Percentiles rank a stretch among this genome's conserved stretches.
These are phyloP conservation scores for Moringa oleifera DNA, from an alignment of 345 rosid species.

Conservation along the genomic window DNA sequence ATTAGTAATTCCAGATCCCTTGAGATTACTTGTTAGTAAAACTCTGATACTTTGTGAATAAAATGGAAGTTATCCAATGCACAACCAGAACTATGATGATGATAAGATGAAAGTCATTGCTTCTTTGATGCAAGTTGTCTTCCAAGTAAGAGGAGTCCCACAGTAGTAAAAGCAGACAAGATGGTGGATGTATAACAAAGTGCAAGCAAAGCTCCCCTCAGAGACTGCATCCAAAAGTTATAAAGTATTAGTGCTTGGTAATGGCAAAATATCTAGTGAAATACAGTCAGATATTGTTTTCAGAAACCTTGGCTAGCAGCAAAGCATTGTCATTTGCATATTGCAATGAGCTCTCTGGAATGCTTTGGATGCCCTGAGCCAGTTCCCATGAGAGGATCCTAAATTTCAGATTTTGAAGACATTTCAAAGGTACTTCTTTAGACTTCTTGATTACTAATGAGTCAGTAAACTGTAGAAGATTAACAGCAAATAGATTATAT, in stretches of 20 bases:
- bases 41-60: too few relatives aligned
- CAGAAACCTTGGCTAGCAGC: constrained; percentile 63
- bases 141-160: constrained; percentile 63
- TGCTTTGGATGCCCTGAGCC: constrained; percentile 63
- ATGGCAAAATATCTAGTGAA: background rate
- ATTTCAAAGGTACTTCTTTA: background rate
- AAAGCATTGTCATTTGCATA: constrained; percentile 92
- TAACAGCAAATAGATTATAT: constrained; percentile 5
- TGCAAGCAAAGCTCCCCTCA: constrained; percentile 67
- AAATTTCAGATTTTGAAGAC: constrained; percentile 16
- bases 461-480: constrained; percentile 4
- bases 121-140: constrained; percentile 56
- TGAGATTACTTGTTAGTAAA: too few relatives aligned
- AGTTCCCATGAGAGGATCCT: constrained; percentile 86
- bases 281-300: background rate
- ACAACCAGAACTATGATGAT: background rate
- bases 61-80: too few relatives aligned
- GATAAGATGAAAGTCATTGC: constrained; percentile 25
- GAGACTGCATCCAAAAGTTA: constrained; percentile 48
- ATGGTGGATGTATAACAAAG: constrained; percentile 53
- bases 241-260: background rate
- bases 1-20: too few relatives aligned
- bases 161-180: constrained; percentile 52
- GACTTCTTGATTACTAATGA: background rate
- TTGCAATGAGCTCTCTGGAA: constrained; percentile 76